These are phyloP conservation scores for Phytopythium ostracodes DNA, from an alignment of 352 stramenopile genomes.

Conservation along the genomic window DNA sequence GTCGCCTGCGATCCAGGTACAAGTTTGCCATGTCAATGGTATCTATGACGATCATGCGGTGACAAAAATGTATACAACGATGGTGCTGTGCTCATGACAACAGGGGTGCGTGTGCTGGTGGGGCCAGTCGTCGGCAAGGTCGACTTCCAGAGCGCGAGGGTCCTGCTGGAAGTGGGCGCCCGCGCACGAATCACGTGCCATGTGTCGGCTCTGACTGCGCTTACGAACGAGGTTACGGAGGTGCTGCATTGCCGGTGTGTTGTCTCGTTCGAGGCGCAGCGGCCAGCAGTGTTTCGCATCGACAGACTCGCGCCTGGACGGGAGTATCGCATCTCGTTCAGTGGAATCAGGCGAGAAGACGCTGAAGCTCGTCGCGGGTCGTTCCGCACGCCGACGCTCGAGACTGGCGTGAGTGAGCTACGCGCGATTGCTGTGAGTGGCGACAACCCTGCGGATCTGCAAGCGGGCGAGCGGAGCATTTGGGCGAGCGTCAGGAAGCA, in stretches of 20 bases:
- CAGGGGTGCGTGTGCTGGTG: conserved; percentile 51
- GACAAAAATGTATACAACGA: no score
- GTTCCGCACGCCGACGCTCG: conserved; percentile 49
- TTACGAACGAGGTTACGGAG: conserved; percentile 36
- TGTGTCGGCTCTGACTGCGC: conserved; percentile 36
- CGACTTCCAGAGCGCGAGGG: conserved; percentile 34
- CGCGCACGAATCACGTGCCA: conserved; percentile 38
- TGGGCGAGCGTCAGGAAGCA: conserved; percentile 40
- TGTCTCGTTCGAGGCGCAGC: conserved; percentile 20
- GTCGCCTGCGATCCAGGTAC: conserved; percentile 4
- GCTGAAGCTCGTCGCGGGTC: conserved; percentile 19
- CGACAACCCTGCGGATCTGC: conserved; percentile 41
- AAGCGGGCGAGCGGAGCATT: conserved; percentile 37
- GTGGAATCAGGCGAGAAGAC: conserved; percentile 42
- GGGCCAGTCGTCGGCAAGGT: conserved; percentile 71
- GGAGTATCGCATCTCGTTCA: conserved; percentile 56
- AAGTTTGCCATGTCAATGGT: no score
- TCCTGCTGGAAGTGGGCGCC: conserved; percentile 64
- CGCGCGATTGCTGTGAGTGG: conserved; percentile 39
- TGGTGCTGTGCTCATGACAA: not conserved
- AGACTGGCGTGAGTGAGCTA: conserved; percentile 15
- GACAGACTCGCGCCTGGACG: conserved; percentile 42
- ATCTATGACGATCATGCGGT: no score
- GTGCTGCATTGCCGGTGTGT: conserved; percentile 25
- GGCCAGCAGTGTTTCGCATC: conserved; percentile 38